phyloP scores from a whole-genome alignment of 768 basidiomycete species.

The Termitomyces sp. region DNA sequence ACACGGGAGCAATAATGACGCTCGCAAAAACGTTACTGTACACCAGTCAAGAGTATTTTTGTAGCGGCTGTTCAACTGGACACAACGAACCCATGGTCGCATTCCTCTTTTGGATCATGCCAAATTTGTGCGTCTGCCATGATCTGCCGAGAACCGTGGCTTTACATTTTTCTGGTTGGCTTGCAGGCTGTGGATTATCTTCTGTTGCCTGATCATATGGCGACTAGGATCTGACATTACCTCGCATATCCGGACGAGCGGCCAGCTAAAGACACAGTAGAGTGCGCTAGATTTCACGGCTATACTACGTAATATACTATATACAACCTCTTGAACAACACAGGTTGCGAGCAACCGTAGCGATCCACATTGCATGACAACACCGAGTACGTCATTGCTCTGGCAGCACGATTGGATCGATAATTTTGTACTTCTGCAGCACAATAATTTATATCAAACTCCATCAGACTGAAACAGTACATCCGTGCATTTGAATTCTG shows the following conservation, averaged over 20 bases:
- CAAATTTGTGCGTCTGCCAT: conserved; percentile 53
- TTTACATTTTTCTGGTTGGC: conserved; percentile 4
- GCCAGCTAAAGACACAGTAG: conserved; percentile 13
- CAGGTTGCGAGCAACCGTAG: neutral
- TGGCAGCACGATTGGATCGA: neutral
- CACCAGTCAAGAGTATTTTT: conserved; percentile 65
- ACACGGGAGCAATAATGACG: conserved; percentile 65
- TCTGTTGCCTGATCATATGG: conserved; percentile 29
- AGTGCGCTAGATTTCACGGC: conserved; percentile 3
- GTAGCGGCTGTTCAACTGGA: conserved; percentile 57
- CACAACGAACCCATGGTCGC: conserved; percentile 49
- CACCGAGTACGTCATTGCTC: conserved; percentile 2
- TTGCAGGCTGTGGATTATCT: conserved; percentile 25
- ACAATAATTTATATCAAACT: neutral
- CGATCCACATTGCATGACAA: neutral
- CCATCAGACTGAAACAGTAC: neutral
- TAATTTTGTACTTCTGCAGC: neutral
- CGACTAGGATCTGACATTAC: conserved; percentile 30
- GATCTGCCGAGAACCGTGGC: neutral
- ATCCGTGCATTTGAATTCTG: neutral
- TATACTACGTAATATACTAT: conserved; percentile 13
- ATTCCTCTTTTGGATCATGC: conserved; percentile 58
- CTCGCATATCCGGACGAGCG: conserved; percentile 13
- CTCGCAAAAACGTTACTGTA: conserved; percentile 76
- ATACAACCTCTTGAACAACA: neutral